A percentile compares a stretch with the other conserved stretches of the same genome.
Evolutionary conservation across 1,139 yeast genomes (phyloP).

Genomic region (Suhomyces taliae): DNA sequence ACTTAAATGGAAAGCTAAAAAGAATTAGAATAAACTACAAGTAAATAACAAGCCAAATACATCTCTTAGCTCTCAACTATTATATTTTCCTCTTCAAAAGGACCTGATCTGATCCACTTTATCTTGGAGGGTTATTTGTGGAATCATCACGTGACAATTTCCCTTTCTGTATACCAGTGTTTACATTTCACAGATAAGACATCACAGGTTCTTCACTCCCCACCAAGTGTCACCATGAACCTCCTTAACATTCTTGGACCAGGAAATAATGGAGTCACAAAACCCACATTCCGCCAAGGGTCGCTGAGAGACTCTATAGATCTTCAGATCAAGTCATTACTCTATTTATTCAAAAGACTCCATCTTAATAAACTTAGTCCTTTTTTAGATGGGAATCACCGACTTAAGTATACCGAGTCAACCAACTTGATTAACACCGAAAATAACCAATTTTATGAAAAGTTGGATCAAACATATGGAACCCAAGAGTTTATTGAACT

Average conservation of each 20-base stretch:
- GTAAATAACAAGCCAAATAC: too few relatives aligned
- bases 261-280: conserved; percentile 14
- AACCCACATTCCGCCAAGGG: conserved; percentile 52
- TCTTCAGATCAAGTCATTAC: conserved; percentile 56
- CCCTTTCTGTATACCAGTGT: conserved; percentile 8
- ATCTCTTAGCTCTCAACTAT: too few relatives aligned
- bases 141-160: not conserved
- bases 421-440: not conserved
- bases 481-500: conserved; percentile 40
- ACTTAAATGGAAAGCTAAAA: too few relatives aligned
- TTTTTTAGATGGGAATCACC: conserved; percentile 27
- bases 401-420: conserved; percentile 20
- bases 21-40: too few relatives aligned
- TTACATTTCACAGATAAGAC: conserved; percentile 1
- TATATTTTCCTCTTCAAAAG: too few relatives aligned
- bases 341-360: conserved; percentile 57
- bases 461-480: conserved; percentile 57
- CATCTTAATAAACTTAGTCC: conserved; percentile 45
- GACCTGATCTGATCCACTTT: too few relatives aligned
- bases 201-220: not conserved
- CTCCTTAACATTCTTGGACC: conserved; percentile 6
- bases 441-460: conserved; percentile 16
- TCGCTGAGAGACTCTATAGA: conserved; percentile 55
- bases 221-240: conserved; percentile 2
- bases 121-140: too few relatives aligned